Evolutionary conservation across 768 basidiomycete genomes (phyloP), one percentile per base, ranked within the genome.

Genomic region (Phanerochaete sordida): DNA sequence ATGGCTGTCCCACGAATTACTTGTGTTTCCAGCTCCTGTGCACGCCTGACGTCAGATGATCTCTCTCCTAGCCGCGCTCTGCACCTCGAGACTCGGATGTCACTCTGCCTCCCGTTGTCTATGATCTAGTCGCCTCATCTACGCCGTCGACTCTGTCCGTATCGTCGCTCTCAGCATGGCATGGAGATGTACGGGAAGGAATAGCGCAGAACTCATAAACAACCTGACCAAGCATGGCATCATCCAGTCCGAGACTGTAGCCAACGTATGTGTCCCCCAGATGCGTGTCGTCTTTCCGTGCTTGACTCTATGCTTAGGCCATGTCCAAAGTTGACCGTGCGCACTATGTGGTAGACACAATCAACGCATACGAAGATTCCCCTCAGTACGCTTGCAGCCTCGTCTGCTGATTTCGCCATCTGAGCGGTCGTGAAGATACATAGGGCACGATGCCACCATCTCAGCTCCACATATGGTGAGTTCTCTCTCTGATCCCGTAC

Each of bases 401-500:
- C 23, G 13, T 44, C 16, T 35, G 26, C 12, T 28, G 15, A 46
- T 35, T 35, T 27, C n/a, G 31, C 19, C 26, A 7, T 62, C 24
- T 30, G 47, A 24, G 30, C 13, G n/a, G 4, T 49, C 11, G 16
- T 21, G 35, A 24, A 61, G 61, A 35, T 66, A 91, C 19, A 94
- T 95, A 54, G 90, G 91, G 1, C 82, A 89, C 67, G 87, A 85
- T 13, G 95, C 95, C 15, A 99, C 96, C 0, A 98, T 99, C 62
- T 93, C 90, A 39, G 96, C 96, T 0, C 96, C 96, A 1, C 96
- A 99, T 70, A 98, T 98, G 95, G 90, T 88, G 55, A 69, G 68
- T 37, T 35, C 44, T 30, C 6, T 11, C 35, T 28, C 27, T 23
- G n/a, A 54, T 43, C 48, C 27, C 26, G 26, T 37, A 16, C 15